These are phyloP conservation scores for Arabis alpina DNA, from an alignment of 345 rosid species.

Conservation along the genomic window DNA sequence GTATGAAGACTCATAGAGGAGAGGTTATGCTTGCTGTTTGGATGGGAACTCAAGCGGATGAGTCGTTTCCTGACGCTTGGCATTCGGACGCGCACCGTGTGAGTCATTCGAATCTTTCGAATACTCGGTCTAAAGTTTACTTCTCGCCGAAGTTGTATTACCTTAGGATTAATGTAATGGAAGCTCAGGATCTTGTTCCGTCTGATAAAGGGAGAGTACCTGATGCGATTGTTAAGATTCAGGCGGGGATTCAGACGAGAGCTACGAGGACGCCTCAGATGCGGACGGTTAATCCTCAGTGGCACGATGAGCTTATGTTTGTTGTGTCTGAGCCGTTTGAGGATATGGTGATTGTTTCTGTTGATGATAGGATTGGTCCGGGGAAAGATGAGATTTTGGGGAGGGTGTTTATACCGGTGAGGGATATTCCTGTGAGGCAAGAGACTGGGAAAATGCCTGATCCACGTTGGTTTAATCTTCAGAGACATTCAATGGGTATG, in stretches of 20 bases:
- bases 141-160: slow-evolving; percentile 93
- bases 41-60: slow-evolving; percentile 99
- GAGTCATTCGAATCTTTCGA: slow-evolving; percentile 68
- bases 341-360: slow-evolving; percentile 66
- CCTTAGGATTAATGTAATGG: slow-evolving; percentile 69
- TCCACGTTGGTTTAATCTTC: slow-evolving; percentile 74
- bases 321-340: slow-evolving; percentile 95
- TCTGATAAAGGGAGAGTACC: slow-evolving; percentile 67
- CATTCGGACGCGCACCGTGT: slow-evolving; percentile 92
- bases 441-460: slow-evolving; percentile 65
- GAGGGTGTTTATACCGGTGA: slow-evolving; percentile 53
- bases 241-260: slow-evolving; percentile 66
- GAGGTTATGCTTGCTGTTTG: slow-evolving; percentile 97
- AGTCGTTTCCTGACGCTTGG: slow-evolving; percentile 95
- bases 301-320: slow-evolving; percentile 89
- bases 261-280: slow-evolving; percentile 55
- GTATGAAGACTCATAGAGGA: slow-evolving; percentile 62
- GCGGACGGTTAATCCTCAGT: slow-evolving; percentile 63
- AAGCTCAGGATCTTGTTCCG: slow-evolving; percentile 87
- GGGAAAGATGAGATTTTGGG: slow-evolving; percentile 85
- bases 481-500: slow-evolving; percentile 52
- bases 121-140: slow-evolving; percentile 86
- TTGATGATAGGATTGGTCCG: slow-evolving; percentile 73
- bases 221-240: slow-evolving; percentile 62
- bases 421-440: slow-evolving; percentile 53